Percentiles rank a stretch among this genome's conserved stretches.
Conservation (phyloP, 306 rosid species). For the Psophocarpus tetragonolobus region DNA sequence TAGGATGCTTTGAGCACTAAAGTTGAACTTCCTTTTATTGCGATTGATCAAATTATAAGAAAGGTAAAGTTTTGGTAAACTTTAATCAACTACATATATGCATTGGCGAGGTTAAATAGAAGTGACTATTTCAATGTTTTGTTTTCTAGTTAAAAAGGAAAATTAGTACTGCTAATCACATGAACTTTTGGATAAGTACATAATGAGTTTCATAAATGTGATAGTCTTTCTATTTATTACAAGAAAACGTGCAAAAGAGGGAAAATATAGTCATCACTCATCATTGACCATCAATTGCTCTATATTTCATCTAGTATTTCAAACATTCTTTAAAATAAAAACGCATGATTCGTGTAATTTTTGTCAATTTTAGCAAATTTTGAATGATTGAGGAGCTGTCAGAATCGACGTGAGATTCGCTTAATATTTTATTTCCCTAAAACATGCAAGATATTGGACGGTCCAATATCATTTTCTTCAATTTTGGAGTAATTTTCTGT, state of each 20-base stretch:
- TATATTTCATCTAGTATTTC: neutral
- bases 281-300: neutral
- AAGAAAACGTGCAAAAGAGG: neutral
- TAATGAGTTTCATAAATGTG: constrained; percentile 23
- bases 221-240: neutral
- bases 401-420: neutral
- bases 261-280: too few relatives aligned
- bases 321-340: neutral
- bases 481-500: too few relatives aligned
- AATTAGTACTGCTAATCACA: constrained; percentile 4
- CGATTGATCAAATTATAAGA: neutral
- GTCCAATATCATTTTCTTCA: neutral
- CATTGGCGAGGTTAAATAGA: neutral
- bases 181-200: constrained; percentile 10
- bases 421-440: neutral
- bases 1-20: constrained; percentile 45
- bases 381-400: neutral
- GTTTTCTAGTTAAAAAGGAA: constrained; percentile 7
- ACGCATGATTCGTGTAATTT: neutral
- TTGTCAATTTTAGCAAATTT: constrained; percentile 2
- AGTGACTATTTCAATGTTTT: neutral
- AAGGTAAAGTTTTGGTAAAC: constrained; percentile 29
- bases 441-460: neutral
- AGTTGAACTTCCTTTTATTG: constrained; percentile 37
- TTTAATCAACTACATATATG: constrained; percentile 13